Evolutionary conservation across 1,284 basidiomycete genomes (phyloP).

Genomic region (Pseudozyma tsukubaensis): DNA sequence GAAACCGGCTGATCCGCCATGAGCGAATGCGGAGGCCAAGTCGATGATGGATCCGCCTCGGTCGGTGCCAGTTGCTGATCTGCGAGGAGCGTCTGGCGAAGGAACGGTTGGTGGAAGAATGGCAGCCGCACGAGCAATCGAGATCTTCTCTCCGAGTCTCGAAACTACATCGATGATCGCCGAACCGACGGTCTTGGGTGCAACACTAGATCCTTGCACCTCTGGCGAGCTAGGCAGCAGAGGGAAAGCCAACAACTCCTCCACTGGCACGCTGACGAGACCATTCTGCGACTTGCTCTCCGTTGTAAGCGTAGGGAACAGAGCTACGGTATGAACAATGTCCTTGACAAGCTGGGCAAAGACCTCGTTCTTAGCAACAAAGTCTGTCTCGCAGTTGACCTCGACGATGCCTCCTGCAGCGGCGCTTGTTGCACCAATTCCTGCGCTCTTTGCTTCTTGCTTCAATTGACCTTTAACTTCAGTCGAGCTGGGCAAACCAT

Average conservation of each 20-base stretch:
- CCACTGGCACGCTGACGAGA: slow-evolving; percentile 41
- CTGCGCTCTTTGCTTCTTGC: slow-evolving; percentile 68
- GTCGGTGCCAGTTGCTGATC: slow-evolving; percentile 21
- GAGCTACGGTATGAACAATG: slow-evolving; percentile 87
- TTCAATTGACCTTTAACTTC: slow-evolving; percentile 39
- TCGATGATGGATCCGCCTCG: slow-evolving; percentile 48
- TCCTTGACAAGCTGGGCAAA: slow-evolving; percentile 82
- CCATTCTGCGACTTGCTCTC: neutral
- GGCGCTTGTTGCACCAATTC: slow-evolving; percentile 38
- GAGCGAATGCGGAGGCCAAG: slow-evolving; percentile 81
- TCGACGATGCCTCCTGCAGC: slow-evolving; percentile 85
- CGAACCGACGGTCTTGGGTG: slow-evolving; percentile 75
- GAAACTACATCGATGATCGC: slow-evolving; percentile 84
- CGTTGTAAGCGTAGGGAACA: slow-evolving; percentile 74
- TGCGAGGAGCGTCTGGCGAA: slow-evolving; percentile 32
- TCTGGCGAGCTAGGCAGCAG: slow-evolving; percentile 47
- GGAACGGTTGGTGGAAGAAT: slow-evolving; percentile 74
- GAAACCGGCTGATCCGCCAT: slow-evolving; percentile 73
- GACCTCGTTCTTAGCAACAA: slow-evolving; percentile 87
- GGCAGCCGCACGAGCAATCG: slow-evolving; percentile 78
- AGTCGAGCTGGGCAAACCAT: slow-evolving; percentile 69
- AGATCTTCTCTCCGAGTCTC: slow-evolving; percentile 90
- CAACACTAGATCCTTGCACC: slow-evolving; percentile 64
- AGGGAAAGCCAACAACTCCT: slow-evolving; percentile 66
- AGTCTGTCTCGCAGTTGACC: slow-evolving; percentile 96